Percentiles rank a stretch among this genome's conserved stretches.
Evolutionary conservation across 1,284 basidiomycete species (phyloP).

Genomic region (Cronartium quercuum): DNA sequence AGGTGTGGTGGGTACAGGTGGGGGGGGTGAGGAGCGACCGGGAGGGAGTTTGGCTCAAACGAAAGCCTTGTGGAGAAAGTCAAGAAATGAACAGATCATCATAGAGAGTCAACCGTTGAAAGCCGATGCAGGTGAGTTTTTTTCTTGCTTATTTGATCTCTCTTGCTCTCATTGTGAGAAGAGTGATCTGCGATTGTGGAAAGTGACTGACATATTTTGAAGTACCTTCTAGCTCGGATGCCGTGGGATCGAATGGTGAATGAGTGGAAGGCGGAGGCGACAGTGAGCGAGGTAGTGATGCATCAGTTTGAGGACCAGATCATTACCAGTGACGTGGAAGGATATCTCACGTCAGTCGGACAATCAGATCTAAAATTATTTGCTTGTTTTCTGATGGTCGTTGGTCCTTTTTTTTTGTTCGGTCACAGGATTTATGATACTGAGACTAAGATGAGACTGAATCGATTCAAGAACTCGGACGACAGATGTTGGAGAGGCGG

Average conservation of each 20-base stretch:
- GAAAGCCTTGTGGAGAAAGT: conserved; percentile 36
- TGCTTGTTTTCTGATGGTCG: not conserved
- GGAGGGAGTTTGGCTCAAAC: conserved; percentile 9
- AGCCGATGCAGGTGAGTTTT: conserved; percentile 17
- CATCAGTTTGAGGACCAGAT: conserved; percentile 38
- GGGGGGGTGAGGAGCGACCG: not conserved
- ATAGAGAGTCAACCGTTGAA: conserved; percentile 30
- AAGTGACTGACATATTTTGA: not conserved
- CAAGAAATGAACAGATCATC: conserved; percentile 17
- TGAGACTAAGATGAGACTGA: conserved; percentile 14
- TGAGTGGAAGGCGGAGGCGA: not conserved
- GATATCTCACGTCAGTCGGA: conserved; percentile 12
- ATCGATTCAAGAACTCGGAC: conserved; percentile 23
- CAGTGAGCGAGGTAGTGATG: conserved; percentile 10
- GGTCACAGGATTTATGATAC: conserved; percentile 20
- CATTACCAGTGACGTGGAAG: conserved; percentile 11
- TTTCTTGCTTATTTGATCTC: not conserved
- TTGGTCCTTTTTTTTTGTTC: not conserved
- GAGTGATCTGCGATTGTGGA: not conserved
- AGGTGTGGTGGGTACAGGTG: not conserved
- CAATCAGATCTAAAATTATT: not conserved
- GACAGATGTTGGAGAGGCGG: not conserved
- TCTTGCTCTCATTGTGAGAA: not conserved
- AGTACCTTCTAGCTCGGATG: not conserved
- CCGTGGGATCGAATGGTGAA: conserved; percentile 1